Conservation (phyloP, 352 stramenopile species). For the Globisporangium yorkense region DNA sequence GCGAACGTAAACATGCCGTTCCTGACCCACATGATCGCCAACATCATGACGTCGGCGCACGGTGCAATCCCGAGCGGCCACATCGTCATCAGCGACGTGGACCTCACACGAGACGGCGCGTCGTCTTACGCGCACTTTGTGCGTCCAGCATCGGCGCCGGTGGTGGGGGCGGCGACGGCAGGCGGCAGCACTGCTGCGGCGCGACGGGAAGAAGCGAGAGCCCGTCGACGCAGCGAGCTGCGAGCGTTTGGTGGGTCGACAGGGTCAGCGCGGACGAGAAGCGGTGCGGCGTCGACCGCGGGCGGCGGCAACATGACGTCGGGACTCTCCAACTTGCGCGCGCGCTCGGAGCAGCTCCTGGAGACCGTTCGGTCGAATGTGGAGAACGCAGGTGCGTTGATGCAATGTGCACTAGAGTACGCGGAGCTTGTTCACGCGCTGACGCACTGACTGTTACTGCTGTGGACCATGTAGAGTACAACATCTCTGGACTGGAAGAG, state of each 20-base stretch:
- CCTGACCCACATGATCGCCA: constrained; percentile 77
- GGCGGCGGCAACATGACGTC: constrained; percentile 5
- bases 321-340: constrained; percentile 23
- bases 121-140: constrained; percentile 13
- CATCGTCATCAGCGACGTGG: constrained; percentile 10
- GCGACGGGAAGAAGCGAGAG: neutral
- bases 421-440: neutral
- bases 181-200: neutral
- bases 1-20: constrained; percentile 72
- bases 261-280: neutral
- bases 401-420: neutral
- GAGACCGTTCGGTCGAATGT: constrained; percentile 36
- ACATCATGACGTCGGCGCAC: constrained; percentile 52
- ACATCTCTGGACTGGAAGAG: constrained; percentile 14
- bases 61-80: constrained; percentile 13
- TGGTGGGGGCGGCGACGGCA: neutral
- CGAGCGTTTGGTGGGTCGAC: neutral
- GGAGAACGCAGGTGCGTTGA: constrained; percentile 24
- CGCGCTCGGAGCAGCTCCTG: constrained; percentile 27
- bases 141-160: neutral
- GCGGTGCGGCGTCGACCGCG: neutral
- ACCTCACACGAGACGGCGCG: constrained; percentile 5
- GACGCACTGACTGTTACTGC: neutral
- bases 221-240: constrained; percentile 4
- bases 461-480: constrained; percentile 8